Conservation (phyloP, 805 yeast species). For the Ogataea nitratoaversa region DNA sequence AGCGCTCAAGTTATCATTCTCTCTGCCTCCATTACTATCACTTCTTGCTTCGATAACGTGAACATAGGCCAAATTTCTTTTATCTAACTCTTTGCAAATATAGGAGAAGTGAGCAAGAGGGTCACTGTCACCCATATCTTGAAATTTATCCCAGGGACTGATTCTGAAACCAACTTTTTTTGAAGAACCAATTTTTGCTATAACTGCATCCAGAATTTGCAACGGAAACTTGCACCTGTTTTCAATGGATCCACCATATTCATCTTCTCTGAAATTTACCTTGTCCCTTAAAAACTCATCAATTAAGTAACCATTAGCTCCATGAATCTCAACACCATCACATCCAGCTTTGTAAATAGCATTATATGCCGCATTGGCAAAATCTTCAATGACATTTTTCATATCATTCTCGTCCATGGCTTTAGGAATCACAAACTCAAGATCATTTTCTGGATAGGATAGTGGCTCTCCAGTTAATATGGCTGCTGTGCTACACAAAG, state of each 20-base stretch:
- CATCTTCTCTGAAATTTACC: constrained; percentile 40
- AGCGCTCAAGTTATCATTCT: constrained; percentile 20
- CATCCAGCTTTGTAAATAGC: constrained; percentile 34
- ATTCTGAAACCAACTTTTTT: constrained; percentile 33
- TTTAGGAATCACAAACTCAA: constrained; percentile 19
- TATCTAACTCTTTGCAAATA: constrained; percentile 31
- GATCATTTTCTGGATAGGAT: constrained; percentile 3
- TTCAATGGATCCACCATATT: constrained; percentile 50
- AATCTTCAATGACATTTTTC: constrained; percentile 26
- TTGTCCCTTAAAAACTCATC: constrained; percentile 35
- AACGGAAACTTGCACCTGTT: constrained; percentile 34
- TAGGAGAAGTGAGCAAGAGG: constrained; percentile 25
- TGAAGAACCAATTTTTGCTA: constrained; percentile 32
- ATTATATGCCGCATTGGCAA: constrained; percentile 28
- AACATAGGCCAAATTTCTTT: constrained; percentile 33
- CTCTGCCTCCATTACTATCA: constrained; percentile 26
- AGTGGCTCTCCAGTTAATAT: constrained; percentile 8
- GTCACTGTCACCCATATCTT: constrained; percentile 15
- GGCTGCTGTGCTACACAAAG: constrained; percentile 10
- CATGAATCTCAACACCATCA: constrained; percentile 38
- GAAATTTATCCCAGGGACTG: constrained; percentile 34
- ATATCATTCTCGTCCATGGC: constrained; percentile 33
- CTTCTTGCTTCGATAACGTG: constrained; percentile 35
- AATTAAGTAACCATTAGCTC: constrained; percentile 37
- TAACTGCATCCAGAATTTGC: constrained; percentile 35